Conservation (phyloP, 352 stramenopile genomes). For the Pythium myriotylum region DNA sequence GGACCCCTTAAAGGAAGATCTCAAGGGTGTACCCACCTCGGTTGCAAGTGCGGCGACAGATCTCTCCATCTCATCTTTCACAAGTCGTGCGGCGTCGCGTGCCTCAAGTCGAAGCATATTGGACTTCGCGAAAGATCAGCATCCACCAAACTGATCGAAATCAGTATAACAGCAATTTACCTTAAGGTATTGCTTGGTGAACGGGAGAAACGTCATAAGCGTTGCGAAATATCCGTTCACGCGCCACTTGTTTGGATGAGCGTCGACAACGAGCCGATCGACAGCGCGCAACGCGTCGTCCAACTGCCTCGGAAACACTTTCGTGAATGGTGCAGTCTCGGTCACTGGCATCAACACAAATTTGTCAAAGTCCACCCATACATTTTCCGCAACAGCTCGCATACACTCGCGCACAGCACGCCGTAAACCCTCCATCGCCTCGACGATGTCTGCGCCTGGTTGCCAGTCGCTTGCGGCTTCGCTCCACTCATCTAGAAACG, state of each 20-base stretch:
- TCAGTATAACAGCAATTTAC: no score
- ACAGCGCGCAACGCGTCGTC: slow-evolving; percentile 81
- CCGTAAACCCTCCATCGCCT: slow-evolving; percentile 60
- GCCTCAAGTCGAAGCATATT: slow-evolving; percentile 88
- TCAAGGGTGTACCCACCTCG: slow-evolving; percentile 19
- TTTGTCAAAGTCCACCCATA: neutral
- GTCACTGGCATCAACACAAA: slow-evolving; percentile 35
- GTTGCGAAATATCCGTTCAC: slow-evolving; percentile 89
- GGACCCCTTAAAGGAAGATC: no score
- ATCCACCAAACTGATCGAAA: neutral
- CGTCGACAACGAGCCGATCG: slow-evolving; percentile 78
- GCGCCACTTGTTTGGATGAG: slow-evolving; percentile 87
- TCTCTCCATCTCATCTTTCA: slow-evolving; percentile 65
- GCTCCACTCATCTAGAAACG: slow-evolving; percentile 65
- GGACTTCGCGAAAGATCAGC: slow-evolving; percentile 37
- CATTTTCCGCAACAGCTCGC: slow-evolving; percentile 20
- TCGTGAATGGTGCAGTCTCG: slow-evolving; percentile 62
- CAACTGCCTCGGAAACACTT: slow-evolving; percentile 79
- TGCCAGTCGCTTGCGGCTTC: slow-evolving; percentile 77
- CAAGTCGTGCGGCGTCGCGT: slow-evolving; percentile 56
- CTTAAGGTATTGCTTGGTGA: slow-evolving; percentile 89
- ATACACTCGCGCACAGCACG: slow-evolving; percentile 61
- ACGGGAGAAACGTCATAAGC: slow-evolving; percentile 87
- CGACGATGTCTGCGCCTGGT: slow-evolving; percentile 50
- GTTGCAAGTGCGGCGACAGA: slow-evolving; percentile 35